phyloP scores from a whole-genome alignment of 1,284 basidiomycete genomes.

The Pterulicium gracile region DNA sequence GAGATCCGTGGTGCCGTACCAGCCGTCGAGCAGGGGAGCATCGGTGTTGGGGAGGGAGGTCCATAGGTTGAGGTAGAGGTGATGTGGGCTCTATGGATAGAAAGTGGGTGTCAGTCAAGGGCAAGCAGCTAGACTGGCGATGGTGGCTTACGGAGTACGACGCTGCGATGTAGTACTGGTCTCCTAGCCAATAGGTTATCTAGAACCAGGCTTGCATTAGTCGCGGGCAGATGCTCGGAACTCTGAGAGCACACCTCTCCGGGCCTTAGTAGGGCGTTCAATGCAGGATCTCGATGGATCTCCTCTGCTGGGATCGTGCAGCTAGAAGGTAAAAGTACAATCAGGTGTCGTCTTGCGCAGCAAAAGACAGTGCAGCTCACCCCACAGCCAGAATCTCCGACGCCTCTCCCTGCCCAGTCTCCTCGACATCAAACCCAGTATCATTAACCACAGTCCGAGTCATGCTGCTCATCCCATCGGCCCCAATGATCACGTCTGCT shows the following conservation, averaged over 20 bases:
- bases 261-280: not conserved
- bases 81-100: not conserved
- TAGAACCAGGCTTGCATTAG: not conserved
- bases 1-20: too few relatives aligned
- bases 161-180: not conserved
- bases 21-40: too few relatives aligned
- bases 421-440: not conserved
- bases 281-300: not conserved
- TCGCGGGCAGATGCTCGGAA: not conserved
- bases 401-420: slow-evolving; percentile 27
- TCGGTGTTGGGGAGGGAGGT: not conserved
- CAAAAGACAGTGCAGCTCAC: slow-evolving; percentile 9
- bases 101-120: not conserved
- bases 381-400: slow-evolving; percentile 12
- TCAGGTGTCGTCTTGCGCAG: not conserved
- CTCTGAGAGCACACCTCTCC: not conserved
- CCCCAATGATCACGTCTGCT: slow-evolving; percentile 41
- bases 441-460: slow-evolving; percentile 32
- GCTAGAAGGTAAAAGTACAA: not conserved
- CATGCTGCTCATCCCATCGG: slow-evolving; percentile 43
- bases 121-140: not conserved
- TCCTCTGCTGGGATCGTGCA: not conserved
- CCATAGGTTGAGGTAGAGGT: not conserved
- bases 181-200: not conserved
- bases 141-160: not conserved